Percentiles rank a stretch among this genome's conserved stretches.
These are phyloP conservation scores for Diplotaxis tenuifolia DNA, from an alignment of 345 rosid genomes.

Conservation along the genomic window DNA sequence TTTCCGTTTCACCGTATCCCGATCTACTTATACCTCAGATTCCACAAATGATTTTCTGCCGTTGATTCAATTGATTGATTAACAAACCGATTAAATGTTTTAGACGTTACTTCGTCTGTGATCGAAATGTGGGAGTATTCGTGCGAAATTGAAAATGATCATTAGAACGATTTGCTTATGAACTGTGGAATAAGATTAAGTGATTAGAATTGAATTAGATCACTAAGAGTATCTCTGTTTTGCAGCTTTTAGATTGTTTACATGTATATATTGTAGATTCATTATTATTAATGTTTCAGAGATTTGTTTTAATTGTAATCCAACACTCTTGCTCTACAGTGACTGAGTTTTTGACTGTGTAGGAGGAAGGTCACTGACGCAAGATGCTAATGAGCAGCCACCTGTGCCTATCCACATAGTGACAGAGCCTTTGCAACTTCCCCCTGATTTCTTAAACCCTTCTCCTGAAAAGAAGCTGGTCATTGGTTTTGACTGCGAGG, in stretches of 20 bases:
- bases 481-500: conserved; percentile 92
- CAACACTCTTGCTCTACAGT: background rate
- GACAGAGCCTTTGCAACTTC: conserved; percentile 70
- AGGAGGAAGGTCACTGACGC: conserved; percentile 51
- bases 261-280: background rate
- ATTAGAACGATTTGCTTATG: background rate
- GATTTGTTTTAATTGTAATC: background rate
- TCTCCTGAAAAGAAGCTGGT: conserved; percentile 54
- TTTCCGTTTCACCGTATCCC: background rate
- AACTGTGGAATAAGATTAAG: background rate
- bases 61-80: background rate
- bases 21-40: background rate
- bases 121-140: too few relatives aligned
- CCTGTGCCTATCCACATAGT: conserved; percentile 66
- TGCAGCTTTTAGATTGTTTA: background rate
- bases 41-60: background rate
- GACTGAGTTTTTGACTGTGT: background rate
- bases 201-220: background rate
- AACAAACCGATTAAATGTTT: conserved; percentile 8
- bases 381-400: conserved; percentile 46
- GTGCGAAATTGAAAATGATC: too few relatives aligned
- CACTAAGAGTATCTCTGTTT: background rate
- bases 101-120: conserved; percentile 9
- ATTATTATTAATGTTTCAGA: background rate
- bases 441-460: conserved; percentile 74